Base-by-base conservation (phyloP, 2,329 filamentous ascomycete genomes). In the Pseudogymnoascus destructans region DNA sequence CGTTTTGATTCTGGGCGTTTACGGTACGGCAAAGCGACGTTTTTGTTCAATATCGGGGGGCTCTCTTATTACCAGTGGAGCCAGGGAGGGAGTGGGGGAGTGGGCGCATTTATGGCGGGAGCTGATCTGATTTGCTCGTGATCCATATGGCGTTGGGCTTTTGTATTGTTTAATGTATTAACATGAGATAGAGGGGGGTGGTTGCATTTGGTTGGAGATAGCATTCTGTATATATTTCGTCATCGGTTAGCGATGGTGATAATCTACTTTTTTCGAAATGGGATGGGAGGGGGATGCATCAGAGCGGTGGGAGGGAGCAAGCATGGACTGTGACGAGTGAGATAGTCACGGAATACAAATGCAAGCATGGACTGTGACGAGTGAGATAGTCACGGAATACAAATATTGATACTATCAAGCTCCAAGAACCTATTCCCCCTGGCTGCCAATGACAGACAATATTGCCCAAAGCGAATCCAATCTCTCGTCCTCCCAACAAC, bases 161-260 rank as follows among this genome's bases (percentile, higher is more conserved):
- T 36, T 46, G 40, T 46, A 46, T 46, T 46, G 21, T 46, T 46
- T 46, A 46, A 46, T 46, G 40, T 46, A 46, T 42, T 46, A 46
- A 46, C 40, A 46, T 15, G 40, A 46, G 40, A 46, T 46, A 46
- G 40, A 25, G 40, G 11, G 21, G 17, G 40, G n/a, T 9, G 3
- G 5, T n/a, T 3, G 21, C 13, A 15, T 46, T 25, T 15, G 40
- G 6, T 46, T 17, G 21, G 21, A 1, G 38, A n/a, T 42, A 23
- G 11, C 7, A 42, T 42, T 25, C 40, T 46, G 40, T 46, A 46
- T 46, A 46, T 46, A 46, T 46, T 46, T 23, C 40, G 5, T 5
- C 40, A 15, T 46, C 21, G 21, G n/a, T n/a, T 46, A n/a, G 38
- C 19, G 38, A 42, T 23, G 40, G 13, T 9, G 21, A 25, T 46